phyloP scores from a whole-genome alignment of 148 eudicot genomes.

The Drosera capensis region DNA sequence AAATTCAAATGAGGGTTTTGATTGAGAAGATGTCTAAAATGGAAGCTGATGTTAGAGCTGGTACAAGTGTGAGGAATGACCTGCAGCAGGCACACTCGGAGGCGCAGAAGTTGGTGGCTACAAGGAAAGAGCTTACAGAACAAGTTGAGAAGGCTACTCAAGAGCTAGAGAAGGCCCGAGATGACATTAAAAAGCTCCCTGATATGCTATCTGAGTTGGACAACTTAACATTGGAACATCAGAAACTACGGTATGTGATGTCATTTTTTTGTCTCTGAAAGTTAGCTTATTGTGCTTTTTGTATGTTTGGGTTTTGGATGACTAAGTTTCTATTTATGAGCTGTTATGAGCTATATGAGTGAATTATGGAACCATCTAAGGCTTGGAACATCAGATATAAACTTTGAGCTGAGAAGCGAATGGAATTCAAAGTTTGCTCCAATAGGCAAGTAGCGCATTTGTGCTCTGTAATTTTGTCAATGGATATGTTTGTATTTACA shows the following conservation, averaged over 20 bases:
- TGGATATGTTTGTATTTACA: too few species aligned
- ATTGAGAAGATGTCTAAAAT: slow-evolving; percentile 67
- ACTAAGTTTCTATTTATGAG: too few species aligned
- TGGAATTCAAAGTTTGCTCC: too few species aligned
- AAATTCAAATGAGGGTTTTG: slow-evolving; percentile 58
- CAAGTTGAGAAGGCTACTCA: slow-evolving; percentile 35
- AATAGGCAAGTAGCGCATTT: too few species aligned
- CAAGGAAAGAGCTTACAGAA: slow-evolving; percentile 44
- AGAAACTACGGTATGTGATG: slow-evolving; percentile 60
- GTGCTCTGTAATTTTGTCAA: too few species aligned
- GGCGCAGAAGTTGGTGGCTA: slow-evolving; percentile 42
- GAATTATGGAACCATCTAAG: too few species aligned
- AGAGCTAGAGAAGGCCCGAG: slow-evolving; percentile 47
- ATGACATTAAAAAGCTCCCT: slow-evolving; percentile 47
- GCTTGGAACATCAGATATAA: too few species aligned
- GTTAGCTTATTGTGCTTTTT: background rate
- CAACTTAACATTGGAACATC: slow-evolving; percentile 56
- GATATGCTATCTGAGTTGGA: slow-evolving; percentile 63
- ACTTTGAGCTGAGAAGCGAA: too few species aligned
- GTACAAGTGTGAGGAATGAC: slow-evolving; percentile 48
- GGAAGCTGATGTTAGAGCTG: slow-evolving; percentile 54
- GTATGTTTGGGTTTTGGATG: background rate
- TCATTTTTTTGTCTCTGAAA: background rate
- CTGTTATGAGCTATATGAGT: too few species aligned
- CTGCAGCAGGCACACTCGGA: slow-evolving; percentile 53